Percentiles rank a stretch among this genome's conserved stretches.
Conservation (phyloP, 2,329 filamentous ascomycete genomes). For the Curvularia eragrostidis region DNA sequence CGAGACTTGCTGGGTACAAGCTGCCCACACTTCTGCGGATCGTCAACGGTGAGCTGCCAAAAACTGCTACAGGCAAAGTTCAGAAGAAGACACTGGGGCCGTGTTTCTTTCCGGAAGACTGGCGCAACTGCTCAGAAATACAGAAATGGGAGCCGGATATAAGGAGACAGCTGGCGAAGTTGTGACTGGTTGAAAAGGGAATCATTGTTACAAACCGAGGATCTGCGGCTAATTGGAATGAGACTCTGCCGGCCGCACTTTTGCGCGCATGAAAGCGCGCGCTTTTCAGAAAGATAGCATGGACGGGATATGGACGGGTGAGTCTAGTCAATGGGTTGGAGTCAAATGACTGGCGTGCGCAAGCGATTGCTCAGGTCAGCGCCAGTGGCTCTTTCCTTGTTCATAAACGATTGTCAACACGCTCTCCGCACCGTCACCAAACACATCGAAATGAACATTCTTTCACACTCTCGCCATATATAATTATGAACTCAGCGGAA, state of each 20-base stretch:
- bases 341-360: not conserved
- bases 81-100: slow-evolving; percentile 57
- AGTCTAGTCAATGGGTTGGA: not conserved
- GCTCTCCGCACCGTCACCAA: not conserved
- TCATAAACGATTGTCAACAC: not conserved
- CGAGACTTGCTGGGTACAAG: slow-evolving; percentile 57
- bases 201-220: not conserved
- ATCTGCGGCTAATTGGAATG: not conserved
- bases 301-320: not conserved
- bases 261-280: not conserved
- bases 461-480: not conserved
- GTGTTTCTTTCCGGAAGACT: slow-evolving; percentile 46
- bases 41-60: slow-evolving; percentile 56
- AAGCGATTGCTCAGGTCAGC: not conserved
- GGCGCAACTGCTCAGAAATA: slow-evolving; percentile 33
- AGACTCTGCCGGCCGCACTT: not conserved
- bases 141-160: slow-evolving; percentile 36
- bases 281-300: not conserved
- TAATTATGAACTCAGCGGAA: not conserved
- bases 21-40: slow-evolving; percentile 57
- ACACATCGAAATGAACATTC: not conserved
- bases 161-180: slow-evolving; percentile 28
- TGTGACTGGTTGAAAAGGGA: slow-evolving; percentile 13
- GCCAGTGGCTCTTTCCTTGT: not conserved
- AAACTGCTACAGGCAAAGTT: slow-evolving; percentile 59